Conservation (phyloP, 2,329 filamentous ascomycete genomes). For the Dendrostoma leiphaemia region DNA sequence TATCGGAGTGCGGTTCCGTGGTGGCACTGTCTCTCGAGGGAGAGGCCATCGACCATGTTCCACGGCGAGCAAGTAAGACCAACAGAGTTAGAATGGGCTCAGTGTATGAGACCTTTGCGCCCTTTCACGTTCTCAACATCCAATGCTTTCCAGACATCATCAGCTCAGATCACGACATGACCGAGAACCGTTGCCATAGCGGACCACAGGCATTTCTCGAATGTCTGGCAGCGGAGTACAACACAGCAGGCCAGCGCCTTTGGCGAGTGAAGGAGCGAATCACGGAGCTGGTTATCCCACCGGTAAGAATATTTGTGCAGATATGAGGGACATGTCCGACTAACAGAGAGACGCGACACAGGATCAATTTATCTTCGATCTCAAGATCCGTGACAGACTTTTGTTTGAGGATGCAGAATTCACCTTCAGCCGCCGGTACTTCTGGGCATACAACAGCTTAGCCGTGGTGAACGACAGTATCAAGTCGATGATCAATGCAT, state of each 20-base stretch:
- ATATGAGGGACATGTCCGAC: neutral
- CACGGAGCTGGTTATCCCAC: conserved; percentile 57
- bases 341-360: conserved; percentile 13
- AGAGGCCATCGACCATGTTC: conserved; percentile 45
- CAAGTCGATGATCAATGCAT: conserved; percentile 55
- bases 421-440: conserved; percentile 60
- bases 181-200: conserved; percentile 51
- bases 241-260: conserved; percentile 58
- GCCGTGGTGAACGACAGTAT: conserved; percentile 60
- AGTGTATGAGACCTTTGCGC: conserved; percentile 56
- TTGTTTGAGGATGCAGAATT: conserved; percentile 61
- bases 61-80: conserved; percentile 47
- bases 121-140: conserved; percentile 59
- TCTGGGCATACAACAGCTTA: conserved; percentile 61
- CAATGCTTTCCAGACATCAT: conserved; percentile 60
- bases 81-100: conserved; percentile 45
- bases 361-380: conserved; percentile 58
- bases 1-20: conserved; percentile 58
- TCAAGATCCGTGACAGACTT: conserved; percentile 52
- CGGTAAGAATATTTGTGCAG: conserved; percentile 32
- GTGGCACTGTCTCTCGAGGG: conserved; percentile 58
- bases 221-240: conserved; percentile 57
- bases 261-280: conserved; percentile 55
- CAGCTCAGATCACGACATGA: conserved; percentile 52
- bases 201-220: conserved; percentile 62